Percentiles rank a stretch among this genome's conserved stretches.
Conservation (phyloP, 1,284 basidiomycete species). For the Rhodotorula glutinis region DNA sequence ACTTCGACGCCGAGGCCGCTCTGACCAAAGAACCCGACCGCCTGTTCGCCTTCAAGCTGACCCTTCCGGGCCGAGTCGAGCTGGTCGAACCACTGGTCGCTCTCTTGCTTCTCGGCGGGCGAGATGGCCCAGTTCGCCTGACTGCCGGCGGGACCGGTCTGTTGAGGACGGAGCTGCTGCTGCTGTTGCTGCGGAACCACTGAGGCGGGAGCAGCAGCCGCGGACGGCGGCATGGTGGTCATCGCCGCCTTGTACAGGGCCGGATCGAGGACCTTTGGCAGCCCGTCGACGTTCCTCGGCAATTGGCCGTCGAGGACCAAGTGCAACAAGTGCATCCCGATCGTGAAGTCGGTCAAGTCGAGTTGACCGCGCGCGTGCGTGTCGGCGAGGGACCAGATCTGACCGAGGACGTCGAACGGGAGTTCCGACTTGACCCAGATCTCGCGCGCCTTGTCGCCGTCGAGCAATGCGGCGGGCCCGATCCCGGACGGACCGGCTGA, state of each 20-base stretch:
- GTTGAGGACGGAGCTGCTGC: background rate
- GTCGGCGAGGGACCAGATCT: conserved; percentile 95
- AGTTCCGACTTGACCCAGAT: conserved; percentile 93
- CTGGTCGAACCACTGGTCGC: conserved; percentile 78
- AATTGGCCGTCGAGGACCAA: conserved; percentile 79
- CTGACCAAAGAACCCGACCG: conserved; percentile 93
- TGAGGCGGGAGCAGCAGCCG: conserved; percentile 26
- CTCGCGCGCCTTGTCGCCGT: conserved; percentile 81
- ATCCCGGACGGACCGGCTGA: conserved; percentile 55
- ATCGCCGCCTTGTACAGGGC: conserved; percentile 76
- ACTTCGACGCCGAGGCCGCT: conserved; percentile 79
- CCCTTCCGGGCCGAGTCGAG: conserved; percentile 68
- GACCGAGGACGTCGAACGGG: conserved; percentile 79
- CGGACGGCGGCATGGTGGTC: conserved; percentile 52
- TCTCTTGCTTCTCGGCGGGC: conserved; percentile 70
- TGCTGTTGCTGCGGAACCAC: background rate
- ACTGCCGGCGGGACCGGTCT: background rate
- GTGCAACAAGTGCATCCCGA: conserved; percentile 77
- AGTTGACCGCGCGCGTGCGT: conserved; percentile 86
- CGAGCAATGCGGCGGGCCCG: conserved; percentile 68
- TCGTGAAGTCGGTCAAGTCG: conserved; percentile 87
- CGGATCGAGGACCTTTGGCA: conserved; percentile 79
- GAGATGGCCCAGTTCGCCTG: conserved; percentile 73
- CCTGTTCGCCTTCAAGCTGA: conserved; percentile 86
- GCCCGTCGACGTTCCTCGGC: conserved; percentile 50